Base-by-base conservation (phyloP, 306 rosid species). In the Quillaja saponaria region DNA sequence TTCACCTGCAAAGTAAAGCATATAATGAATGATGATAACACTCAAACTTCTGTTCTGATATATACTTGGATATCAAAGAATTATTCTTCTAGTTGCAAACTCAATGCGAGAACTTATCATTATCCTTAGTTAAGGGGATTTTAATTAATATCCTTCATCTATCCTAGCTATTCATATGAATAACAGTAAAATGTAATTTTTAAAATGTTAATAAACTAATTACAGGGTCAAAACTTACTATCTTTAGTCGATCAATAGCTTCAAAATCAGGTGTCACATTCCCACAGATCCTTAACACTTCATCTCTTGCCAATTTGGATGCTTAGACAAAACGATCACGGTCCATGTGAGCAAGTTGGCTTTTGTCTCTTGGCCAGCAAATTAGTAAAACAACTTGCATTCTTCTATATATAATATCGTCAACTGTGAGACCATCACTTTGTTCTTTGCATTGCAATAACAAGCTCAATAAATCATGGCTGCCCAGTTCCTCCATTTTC, bases 351-450 rank as follows among this genome's bases (percentile, higher is more conserved):
- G 84, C 47, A 70, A 64, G 41, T 34, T 49, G n/a, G 82, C 57
- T 0, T n/a, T n/a, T n/a, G n/a, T n/a, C n/a, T n/a, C n/a, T n/a
- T n/a, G n/a, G n/a, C n/a, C n/a, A n/a, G n/a, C n/a, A n/a, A n/a
- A n/a, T n/a, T n/a, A n/a, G n/a, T n/a, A 75, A 71, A 84, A 62
- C 53, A 84, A 40, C 54, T 84, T 84, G 69, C 86, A 84, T 50
- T 83, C 89, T 56, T 75, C 86, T 42, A 80, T n/a, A n/a, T n/a
- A n/a, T 75, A 63, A 80, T 80, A 13, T 84, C 82, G 7, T 78
- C 81, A 3, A 62, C 54, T 33, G 71, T 78, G 64, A 84, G 13
- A 35, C 62, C 33, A 64, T 59, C 40, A 7, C 38, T 49, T 44
- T 71, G 46, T 37, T 60, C 57, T 72, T 42, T 67, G 53, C 67